Evolutionary conservation across 129 eudicot genomes (phyloP), one percentile per base, ranked within the genome.

Genomic region (Flaveria linearis): DNA sequence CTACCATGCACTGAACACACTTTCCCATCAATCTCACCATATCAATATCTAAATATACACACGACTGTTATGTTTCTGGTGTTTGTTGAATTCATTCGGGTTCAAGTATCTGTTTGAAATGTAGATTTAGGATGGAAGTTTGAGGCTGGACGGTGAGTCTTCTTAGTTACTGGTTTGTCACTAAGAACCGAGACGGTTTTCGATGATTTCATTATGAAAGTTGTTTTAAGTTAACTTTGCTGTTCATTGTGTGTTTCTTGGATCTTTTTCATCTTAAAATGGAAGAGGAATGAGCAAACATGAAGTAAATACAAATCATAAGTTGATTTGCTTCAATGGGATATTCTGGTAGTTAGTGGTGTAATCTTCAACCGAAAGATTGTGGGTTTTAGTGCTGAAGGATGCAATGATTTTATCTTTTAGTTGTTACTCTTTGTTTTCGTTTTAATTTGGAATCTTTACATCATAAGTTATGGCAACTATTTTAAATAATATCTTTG

Each of bases 1-100:
- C 85, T 33, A 57, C 86, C 53, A 77, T 89, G 87, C 89, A 87
- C 84, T 89, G 82, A 92, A 51, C 25, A 68, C 55, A 58, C 78
- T 28, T 16, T n/a, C 28, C 4, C 42, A 0, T 17, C 67, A 12
- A 68, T 57, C 69, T 58, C 58, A 20, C 78, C 10, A 46, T 50
- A 76, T 64, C 73, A 43, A 46, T 53, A 80, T 74, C 80, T 80
- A 80, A 78, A 53, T 80, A 80, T 65, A 80, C 64, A 72, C 63
- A 80, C 53, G 58, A 39, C 71, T 73, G 53, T 73, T 73, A 66
- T 55, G 68, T 28, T 58, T 58, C 60, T 80, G 74, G 79, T 72
- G 74, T 73, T 74, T 80, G 80, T 80, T 80, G 77, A 28, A 36
- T 45, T 25, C 45, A 72, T 80, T 68, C 75, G 46, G 79, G 75